Percentiles rank a stretch among this genome's conserved stretches.
Conservation (phyloP, 2,329 filamentous ascomycete genomes). For the Niveomyces coronatus region DNA sequence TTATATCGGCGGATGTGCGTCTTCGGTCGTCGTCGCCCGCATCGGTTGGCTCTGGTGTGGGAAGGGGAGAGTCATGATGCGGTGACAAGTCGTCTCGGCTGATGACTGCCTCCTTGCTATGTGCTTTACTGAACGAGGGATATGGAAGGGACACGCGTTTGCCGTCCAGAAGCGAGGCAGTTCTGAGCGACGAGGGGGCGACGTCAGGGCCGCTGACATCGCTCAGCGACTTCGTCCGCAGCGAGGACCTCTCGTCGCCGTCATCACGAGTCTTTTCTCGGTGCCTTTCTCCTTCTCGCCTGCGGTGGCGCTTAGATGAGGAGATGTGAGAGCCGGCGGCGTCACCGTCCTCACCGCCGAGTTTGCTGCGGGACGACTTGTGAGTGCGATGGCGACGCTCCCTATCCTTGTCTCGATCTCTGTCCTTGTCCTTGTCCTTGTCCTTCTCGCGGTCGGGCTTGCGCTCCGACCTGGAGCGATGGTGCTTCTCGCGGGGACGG, state of each 20-base stretch:
- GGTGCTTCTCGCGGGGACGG: conserved; percentile 29
- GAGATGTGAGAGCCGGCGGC: conserved; percentile 25
- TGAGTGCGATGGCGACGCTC: conserved; percentile 30
- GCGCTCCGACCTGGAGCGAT: conserved; percentile 29
- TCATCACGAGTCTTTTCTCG: conserved; percentile 15
- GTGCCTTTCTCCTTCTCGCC: conserved; percentile 24
- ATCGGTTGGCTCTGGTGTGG: conserved; percentile 65
- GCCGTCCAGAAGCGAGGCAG: conserved; percentile 19
- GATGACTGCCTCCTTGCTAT: conserved; percentile 77
- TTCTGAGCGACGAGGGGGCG: conserved; percentile 17
- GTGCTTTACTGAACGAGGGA: conserved; percentile 76
- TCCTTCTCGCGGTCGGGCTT: conserved; percentile 24
- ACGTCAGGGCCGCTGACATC: conserved; percentile 39
- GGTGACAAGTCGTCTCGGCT: conserved; percentile 43
- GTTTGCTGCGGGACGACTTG: conserved; percentile 31
- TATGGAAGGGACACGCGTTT: conserved; percentile 56
- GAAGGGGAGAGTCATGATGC: conserved; percentile 30
- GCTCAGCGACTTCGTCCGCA: conserved; percentile 28
- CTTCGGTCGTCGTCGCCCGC: conserved; percentile 20
- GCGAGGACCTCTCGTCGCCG: conserved; percentile 8
- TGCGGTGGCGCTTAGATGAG: conserved; percentile 24
- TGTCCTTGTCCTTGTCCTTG: conserved; percentile 22
- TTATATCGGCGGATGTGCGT: conserved; percentile 37
- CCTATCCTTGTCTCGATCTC: conserved; percentile 22
- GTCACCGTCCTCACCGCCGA: conserved; percentile 30